Evolutionary conservation across 1,284 basidiomycete species (phyloP).

Genomic region (Ustilago crameri): DNA sequence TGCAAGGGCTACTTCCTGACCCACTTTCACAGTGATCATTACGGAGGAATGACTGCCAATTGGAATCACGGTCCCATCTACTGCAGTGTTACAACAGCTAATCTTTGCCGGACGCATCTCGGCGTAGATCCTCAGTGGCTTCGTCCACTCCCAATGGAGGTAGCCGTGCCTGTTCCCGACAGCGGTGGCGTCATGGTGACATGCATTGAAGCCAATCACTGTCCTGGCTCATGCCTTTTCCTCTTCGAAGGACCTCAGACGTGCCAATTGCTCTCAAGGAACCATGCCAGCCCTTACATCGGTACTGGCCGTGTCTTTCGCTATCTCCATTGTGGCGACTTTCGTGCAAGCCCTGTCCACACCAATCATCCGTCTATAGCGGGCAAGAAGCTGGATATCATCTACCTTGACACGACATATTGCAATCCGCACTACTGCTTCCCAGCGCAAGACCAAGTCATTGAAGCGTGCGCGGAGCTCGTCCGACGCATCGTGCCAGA

Average conservation of each 20-base stretch:
- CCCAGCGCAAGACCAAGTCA: constrained; percentile 90
- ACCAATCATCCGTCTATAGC: constrained; percentile 53
- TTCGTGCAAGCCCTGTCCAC: constrained; percentile 67
- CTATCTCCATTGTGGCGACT: constrained; percentile 94
- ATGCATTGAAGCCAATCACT: constrained; percentile 94
- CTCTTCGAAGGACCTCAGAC: constrained; percentile 93
- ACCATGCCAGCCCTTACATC: constrained; percentile 39
- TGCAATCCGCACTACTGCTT: constrained; percentile 94
- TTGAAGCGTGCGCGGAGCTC: constrained; percentile 88
- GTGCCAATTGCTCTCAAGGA: constrained; percentile 73
- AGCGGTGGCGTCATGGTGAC: constrained; percentile 89
- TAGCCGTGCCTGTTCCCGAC: constrained; percentile 78
- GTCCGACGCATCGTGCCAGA: constrained; percentile 70
- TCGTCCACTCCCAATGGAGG: constrained; percentile 83
- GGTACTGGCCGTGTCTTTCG: constrained; percentile 74
- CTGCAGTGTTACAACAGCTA: constrained; percentile 86
- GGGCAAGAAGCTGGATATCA: constrained; percentile 76
- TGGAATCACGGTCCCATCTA: constrained; percentile 95
- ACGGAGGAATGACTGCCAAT: constrained; percentile 71
- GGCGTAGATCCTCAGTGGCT: constrained; percentile 88
- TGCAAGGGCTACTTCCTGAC: constrained; percentile 87
- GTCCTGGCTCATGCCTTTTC: constrained; percentile 91
- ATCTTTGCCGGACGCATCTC: constrained; percentile 88
- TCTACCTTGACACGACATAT: constrained; percentile 97
- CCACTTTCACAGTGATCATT: constrained; percentile 71